Evolutionary conservation across 371 early-diverging fungal species (phyloP), one percentile per base, ranked within the genome.

Genomic region (Thermomucor indicae-seudaticae): DNA sequence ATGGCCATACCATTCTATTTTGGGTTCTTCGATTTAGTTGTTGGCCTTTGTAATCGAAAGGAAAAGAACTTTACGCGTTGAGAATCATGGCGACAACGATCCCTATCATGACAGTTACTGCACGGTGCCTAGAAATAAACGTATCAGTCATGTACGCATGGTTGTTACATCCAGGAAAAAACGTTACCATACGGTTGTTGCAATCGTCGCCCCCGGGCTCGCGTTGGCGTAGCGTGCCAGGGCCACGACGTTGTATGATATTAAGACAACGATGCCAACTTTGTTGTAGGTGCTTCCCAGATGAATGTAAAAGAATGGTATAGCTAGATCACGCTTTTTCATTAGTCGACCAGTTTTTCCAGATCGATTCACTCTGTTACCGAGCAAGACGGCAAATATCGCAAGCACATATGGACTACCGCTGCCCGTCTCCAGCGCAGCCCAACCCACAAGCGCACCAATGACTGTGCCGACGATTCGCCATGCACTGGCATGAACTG

Each of bases 1-100:
- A 82, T 12, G 85, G 85, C 82, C 82, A 84, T 0, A 84, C 51
- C 24, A 76, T 25, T 31, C 80, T 76, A 46, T 34, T 12, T n/a
- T n/a, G 30, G 25, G n/a, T 46, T 7, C 4, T 6, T 27, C 3
- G 27, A 24, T 5, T 46, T 20, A 22, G 24, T 4, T 43, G 5
- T 22, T 16, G 14, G 32, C 5, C 23, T 44, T 44, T 44, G 30
- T 27, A 23, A 5, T 11, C 24, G n/a, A 11, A 37, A 11, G 12
- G 24, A 16, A 35, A 23, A 16, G 28, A 28, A 8, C 60, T 62
- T 62, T 63, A 71, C 77, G 68, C 69, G 47, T 78, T 75, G 22
- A 84, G 54, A 6, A 75, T 46, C 24, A 81, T 59, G 2, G 81
- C 65, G 5, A 79, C 68, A 28, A 70, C 59, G 23, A 84, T 70